Evolutionary conservation across 805 yeast species (phyloP), one percentile per base, ranked within the genome.

Genomic region (Zygoascus biomembranicola): DNA sequence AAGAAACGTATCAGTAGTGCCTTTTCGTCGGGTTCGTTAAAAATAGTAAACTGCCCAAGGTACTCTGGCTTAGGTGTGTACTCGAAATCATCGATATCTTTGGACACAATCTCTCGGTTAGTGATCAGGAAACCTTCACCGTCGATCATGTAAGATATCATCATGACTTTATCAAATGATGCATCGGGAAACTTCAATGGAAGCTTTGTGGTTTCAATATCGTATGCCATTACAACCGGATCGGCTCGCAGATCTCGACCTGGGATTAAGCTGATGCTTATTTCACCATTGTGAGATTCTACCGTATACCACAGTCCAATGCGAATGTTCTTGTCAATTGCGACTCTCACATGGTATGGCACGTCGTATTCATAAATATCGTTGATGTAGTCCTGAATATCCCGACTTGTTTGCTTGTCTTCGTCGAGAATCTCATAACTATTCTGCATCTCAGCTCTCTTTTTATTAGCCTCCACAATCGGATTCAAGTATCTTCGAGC

Each of bases 81-180:
- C 68, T 94, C 99, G 62, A 94, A 94, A 70, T 94, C 98, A 50
- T 87, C 96, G 54, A 94, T 94, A 68, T 95, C 98, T 66, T 89
- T 87, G 6, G 95, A 83, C 41, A 94, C 90, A 61, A 94, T 89
- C 61, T 90, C 97, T 62, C 99, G 74, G 66, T 94, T 94, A 9
- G 98, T 94, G 56, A 94, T 95, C 42, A 94, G 73, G 65, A 73
- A 94, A 41, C 99, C 99, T 61, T 88, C 95, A 10, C 98, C 99
- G 66, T 94, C 99, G 57, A 94, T 90, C 99, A 95, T 95, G 67
- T 94, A 94, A 2, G 99, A 95, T 50, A 94, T 94, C 99, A 95
- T 95, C 97, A 94, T 94, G 43, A 94, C 79, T 68, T 88, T 95
- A 70, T 94, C 99, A 5, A 86, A 77, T 10, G 85, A 75, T 5